Evolutionary conservation across 2,329 filamentous ascomycete species (phyloP).

Genomic region (Colletotrichum sp.): DNA sequence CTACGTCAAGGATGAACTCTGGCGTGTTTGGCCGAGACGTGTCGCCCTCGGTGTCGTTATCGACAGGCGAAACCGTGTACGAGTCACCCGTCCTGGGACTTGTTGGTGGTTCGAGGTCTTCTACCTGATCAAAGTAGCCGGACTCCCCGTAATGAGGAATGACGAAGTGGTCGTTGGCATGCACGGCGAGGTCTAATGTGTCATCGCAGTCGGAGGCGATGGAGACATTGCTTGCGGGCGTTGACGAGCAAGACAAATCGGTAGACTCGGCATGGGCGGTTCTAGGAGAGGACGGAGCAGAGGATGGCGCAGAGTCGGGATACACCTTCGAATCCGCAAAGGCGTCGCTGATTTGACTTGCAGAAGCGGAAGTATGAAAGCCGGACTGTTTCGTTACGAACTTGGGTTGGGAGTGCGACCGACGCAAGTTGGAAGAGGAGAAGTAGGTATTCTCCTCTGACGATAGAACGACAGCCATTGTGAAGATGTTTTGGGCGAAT

Average conservation of each 20-base stretch:
- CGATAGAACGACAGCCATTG: constrained; percentile 62
- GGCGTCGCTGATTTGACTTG: constrained; percentile 51
- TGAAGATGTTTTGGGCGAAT: constrained; percentile 14
- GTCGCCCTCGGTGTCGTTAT: constrained; percentile 54
- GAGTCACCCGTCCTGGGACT: constrained; percentile 57
- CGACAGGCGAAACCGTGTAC: constrained; percentile 57
- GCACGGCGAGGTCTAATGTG: constrained; percentile 43
- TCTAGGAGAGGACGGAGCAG: constrained; percentile 61
- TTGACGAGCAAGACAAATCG: constrained; percentile 65
- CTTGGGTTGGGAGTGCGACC: constrained; percentile 66
- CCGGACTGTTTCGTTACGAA: constrained; percentile 50
- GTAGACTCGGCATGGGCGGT: constrained; percentile 58
- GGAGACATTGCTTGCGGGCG: constrained; percentile 67
- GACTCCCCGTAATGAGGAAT: constrained; percentile 52
- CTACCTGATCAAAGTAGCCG: constrained; percentile 50
- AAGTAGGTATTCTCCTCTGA: constrained; percentile 65
- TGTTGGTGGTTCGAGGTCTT: constrained; percentile 55
- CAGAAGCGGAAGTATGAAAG: constrained; percentile 51
- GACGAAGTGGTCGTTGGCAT: constrained; percentile 53
- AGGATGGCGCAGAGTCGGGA: constrained; percentile 55
- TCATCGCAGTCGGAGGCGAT: constrained; percentile 63
- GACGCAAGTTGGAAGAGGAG: constrained; percentile 56
- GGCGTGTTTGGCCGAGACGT: constrained; percentile 65
- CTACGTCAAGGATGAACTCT: constrained; percentile 42
- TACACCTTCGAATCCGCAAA: constrained; percentile 48